Evolutionary conservation across 2,329 filamentous ascomycete genomes (phyloP), one percentile per base, ranked within the genome.

Genomic region (Neocucurbitaria cava): DNA sequence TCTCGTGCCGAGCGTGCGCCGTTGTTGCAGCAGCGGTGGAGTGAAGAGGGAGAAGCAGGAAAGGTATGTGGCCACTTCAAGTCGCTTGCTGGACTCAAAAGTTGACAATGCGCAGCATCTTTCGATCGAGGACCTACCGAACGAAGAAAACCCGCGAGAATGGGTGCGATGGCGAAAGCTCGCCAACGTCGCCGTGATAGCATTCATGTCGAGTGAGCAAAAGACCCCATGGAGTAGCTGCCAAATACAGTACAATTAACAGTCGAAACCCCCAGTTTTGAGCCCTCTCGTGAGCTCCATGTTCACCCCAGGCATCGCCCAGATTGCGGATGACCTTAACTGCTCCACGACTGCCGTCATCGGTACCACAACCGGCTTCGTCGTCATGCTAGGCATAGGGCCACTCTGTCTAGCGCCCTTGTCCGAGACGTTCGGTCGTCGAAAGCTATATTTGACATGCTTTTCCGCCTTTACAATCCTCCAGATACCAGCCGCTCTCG

Each of bases 231-330:
- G n/a, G n/a, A n/a, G n/a, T n/a, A n/a, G n/a, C n/a, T n/a, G n/a
- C n/a, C n/a, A n/a, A n/a, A n/a, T n/a, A 5, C 11, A 15, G 28
- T 35, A 20, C 21, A 43, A n/a, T n/a, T 23, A 69, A 17, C 46
- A 33, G 20, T 53, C 9, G 49, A 15, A 8, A 8, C 21, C 35
- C 23, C n/a, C 7, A 78, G 75, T 82, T 33, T 57, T 82, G 1
- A 79, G 77, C 17, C 80, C 80, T 0, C 72, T 82, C 18, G 79
- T 79, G 1, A 78, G 75, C 18, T 79, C 77, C 35, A 82, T 83
- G 79, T 83, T 83, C 66, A 82, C 80, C 0, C 81, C 81, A 0
- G 81, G 80, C 1, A 82, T 83, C 47, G 66, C 72, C 9, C 77
- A 83, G 52, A 83, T 83, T 39, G 81, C 81, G 2, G 67, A 78